Conservation (phyloP, 2,329 filamentous ascomycete species). For the Alternaria viburni region DNA sequence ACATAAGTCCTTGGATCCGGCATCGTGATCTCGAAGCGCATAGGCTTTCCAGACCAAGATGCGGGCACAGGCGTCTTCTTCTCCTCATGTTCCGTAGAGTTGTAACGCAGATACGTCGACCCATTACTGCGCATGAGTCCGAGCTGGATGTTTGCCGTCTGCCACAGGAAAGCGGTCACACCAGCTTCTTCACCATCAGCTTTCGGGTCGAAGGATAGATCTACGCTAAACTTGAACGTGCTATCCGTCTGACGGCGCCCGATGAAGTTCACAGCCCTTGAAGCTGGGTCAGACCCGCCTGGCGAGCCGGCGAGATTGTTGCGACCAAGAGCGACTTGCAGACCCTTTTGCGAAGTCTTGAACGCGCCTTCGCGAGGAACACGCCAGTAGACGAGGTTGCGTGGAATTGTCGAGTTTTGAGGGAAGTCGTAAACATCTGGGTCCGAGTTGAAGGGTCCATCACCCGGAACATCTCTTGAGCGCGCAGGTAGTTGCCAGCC, state of each 20-base stretch:
- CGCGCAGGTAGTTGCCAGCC: constrained; percentile 49
- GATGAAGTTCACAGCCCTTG: constrained; percentile 59
- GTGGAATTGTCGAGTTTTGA: constrained; percentile 53
- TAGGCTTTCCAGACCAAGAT: constrained; percentile 42
- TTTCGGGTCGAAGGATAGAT: constrained; percentile 48
- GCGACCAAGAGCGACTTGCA: constrained; percentile 51
- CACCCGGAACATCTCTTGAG: constrained; percentile 45
- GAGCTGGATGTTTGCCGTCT: constrained; percentile 60
- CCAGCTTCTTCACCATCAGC: constrained; percentile 57
- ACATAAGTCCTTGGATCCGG: neutral
- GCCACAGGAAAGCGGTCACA: constrained; percentile 59
- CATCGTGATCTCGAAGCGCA: constrained; percentile 33
- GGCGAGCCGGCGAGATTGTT: constrained; percentile 59
- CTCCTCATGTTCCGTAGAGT: constrained; percentile 42
- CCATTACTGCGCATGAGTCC: constrained; percentile 28
- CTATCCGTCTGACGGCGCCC: constrained; percentile 60
- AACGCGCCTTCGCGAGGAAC: constrained; percentile 1
- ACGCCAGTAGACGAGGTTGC: constrained; percentile 61
- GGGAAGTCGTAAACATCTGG: constrained; percentile 57
- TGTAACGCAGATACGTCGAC: constrained; percentile 51
- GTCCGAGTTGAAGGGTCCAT: constrained; percentile 48
- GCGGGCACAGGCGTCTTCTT: constrained; percentile 49
- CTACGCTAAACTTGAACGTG: constrained; percentile 59
- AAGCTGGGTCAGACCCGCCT: constrained; percentile 53
- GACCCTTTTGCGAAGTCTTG: constrained; percentile 10